A percentile compares a stretch with the other conserved stretches of the same genome.
Evolutionary conservation across 2,329 filamentous ascomycete genomes (phyloP).

Genomic region (Biscogniauxia mediterranea): DNA sequence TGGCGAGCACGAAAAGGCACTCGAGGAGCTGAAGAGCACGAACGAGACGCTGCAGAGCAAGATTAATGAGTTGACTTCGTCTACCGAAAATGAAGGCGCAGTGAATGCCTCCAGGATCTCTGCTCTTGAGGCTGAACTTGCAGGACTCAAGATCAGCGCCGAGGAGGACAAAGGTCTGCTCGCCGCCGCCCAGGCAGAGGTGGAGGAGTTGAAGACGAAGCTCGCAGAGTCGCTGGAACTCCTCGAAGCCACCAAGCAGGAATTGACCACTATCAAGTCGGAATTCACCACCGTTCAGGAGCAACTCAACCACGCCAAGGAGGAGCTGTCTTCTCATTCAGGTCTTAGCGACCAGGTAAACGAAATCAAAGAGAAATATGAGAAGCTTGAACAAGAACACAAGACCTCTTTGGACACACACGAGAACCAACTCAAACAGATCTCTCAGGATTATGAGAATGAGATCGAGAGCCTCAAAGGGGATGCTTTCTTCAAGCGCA

Average conservation of each 20-base stretch:
- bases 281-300: conserved; percentile 48
- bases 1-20: conserved; percentile 46
- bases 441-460: conserved; percentile 62
- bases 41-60: conserved; percentile 56
- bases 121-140: conserved; percentile 52
- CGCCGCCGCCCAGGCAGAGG: conserved; percentile 41
- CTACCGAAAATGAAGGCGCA: conserved; percentile 46
- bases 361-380: conserved; percentile 34
- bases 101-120: conserved; percentile 45
- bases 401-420: conserved; percentile 46
- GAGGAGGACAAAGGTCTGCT: conserved; percentile 50
- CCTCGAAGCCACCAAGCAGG: conserved; percentile 38
- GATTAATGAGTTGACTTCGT: conserved; percentile 51
- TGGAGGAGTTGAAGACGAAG: conserved; percentile 38
- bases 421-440: conserved; percentile 54
- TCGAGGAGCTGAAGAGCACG: conserved; percentile 48
- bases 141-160: conserved; percentile 47
- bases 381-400: conserved; percentile 50
- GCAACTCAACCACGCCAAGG: conserved; percentile 45
- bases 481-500: conserved; percentile 62
- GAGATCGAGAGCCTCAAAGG: conserved; percentile 63
- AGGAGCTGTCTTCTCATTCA: conserved; percentile 39
- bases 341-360: conserved; percentile 26
- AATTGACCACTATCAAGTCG: conserved; percentile 47
- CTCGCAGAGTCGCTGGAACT: conserved; percentile 29